Conservation (phyloP, 2,329 filamentous ascomycete genomes). For the Penicillium sp. region DNA sequence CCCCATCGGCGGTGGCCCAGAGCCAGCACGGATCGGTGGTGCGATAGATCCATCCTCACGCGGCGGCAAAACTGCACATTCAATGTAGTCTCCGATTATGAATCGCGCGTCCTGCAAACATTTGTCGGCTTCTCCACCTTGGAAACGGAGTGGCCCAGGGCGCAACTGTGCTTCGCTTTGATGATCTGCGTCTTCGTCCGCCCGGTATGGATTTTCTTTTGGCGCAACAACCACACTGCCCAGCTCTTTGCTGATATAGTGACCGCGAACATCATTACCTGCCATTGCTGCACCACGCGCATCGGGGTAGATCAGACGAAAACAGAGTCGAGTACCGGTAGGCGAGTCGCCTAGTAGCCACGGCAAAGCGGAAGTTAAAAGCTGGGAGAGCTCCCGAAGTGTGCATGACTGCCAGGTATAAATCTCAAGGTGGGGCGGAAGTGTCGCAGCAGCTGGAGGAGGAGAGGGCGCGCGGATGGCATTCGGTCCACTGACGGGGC, state of each 20-base stretch:
- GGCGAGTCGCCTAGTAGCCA: conserved; percentile 69
- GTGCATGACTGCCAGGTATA: conserved; percentile 86
- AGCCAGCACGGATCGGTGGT: conserved; percentile 38
- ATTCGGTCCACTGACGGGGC: conserved; percentile 42
- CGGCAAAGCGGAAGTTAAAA: conserved; percentile 69
- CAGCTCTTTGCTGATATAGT: conserved; percentile 76
- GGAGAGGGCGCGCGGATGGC: conserved; percentile 30
- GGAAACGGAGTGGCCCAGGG: conserved; percentile 38
- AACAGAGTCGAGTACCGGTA: conserved; percentile 81
- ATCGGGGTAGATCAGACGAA: conserved; percentile 83
- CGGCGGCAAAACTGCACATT: conserved; percentile 77
- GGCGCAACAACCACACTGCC: conserved; percentile 75
- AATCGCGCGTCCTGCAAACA: conserved; percentile 76
- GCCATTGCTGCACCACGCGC: conserved; percentile 48
- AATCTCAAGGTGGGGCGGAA: conserved; percentile 71
- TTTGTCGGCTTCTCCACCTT: conserved; percentile 65
- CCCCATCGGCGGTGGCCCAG: conserved; percentile 39
- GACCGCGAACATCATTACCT: conserved; percentile 48
- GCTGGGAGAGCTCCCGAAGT: conserved; percentile 75
- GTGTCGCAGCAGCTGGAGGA: conserved; percentile 55
- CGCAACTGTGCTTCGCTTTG: conserved; percentile 38
- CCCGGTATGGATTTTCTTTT: conserved; percentile 26
- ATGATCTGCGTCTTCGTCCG: conserved; percentile 37
- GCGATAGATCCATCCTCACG: conserved; percentile 72
- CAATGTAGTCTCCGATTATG: conserved; percentile 85